Evolutionary conservation across 2,329 filamentous ascomycete genomes (phyloP).

Genomic region (Aspergillus spinulosporus): DNA sequence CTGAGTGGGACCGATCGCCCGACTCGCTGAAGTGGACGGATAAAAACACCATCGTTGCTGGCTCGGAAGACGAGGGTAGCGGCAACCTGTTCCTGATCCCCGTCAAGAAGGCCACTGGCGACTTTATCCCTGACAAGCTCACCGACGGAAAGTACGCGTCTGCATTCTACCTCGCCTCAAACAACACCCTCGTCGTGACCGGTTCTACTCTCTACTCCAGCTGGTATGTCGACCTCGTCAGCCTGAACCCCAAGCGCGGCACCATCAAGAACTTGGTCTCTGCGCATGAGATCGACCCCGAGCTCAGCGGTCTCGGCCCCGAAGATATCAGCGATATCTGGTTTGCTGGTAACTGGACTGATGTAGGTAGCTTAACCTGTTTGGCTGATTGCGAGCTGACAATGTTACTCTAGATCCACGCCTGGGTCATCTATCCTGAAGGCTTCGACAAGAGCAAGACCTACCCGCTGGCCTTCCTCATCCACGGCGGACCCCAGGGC

Average conservation of each 20-base stretch:
- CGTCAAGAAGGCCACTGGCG: conserved; percentile 30
- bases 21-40: conserved; percentile 54
- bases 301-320: conserved; percentile 37
- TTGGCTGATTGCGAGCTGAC: not conserved
- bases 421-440: conserved; percentile 46
- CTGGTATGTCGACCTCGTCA: conserved; percentile 37
- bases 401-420: conserved; percentile 33
- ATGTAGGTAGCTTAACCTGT: conserved; percentile 25
- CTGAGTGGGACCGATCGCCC: conserved; percentile 56
- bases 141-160: conserved; percentile 36
- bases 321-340: conserved; percentile 41
- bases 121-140: conserved; percentile 39
- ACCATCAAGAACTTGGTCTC: conserved; percentile 33
- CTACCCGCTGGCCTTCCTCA: conserved; percentile 76
- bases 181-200: conserved; percentile 36
- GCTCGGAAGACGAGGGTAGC: conserved; percentile 68
- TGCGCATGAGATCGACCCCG: conserved; percentile 44
- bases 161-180: conserved; percentile 32
- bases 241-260: conserved; percentile 25
- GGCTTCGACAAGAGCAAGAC: conserved; percentile 68
- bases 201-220: conserved; percentile 38
- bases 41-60: conserved; percentile 66
- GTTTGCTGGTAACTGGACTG: conserved; percentile 39
- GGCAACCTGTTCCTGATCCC: conserved; percentile 43
- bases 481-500: conserved; percentile 81